phyloP scores from a whole-genome alignment of 139 green algal species.

The Micromonas commoda region DNA sequence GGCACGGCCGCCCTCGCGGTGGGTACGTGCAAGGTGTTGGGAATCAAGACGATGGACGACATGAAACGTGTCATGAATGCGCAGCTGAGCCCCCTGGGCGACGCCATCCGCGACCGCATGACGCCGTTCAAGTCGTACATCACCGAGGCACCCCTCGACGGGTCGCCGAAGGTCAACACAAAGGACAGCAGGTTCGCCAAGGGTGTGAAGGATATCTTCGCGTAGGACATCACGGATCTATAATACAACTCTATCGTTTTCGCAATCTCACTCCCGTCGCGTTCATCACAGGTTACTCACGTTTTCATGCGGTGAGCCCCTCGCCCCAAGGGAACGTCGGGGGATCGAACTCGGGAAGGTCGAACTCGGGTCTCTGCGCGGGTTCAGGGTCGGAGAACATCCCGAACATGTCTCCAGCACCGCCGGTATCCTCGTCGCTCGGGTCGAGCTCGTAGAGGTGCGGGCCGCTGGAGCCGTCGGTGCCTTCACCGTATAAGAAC shows the following conservation, averaged over 20 bases:
- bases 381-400: not conserved
- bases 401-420: not conserved
- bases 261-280: no score
- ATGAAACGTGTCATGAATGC: conserved; percentile 1
- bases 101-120: not conserved
- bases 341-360: not conserved
- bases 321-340: no score
- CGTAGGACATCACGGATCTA: not conserved
- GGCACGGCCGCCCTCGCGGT: not conserved
- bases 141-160: not conserved
- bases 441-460: not conserved
- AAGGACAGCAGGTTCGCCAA: not conserved
- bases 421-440: not conserved
- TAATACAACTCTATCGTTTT: no score
- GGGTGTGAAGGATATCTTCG: not conserved
- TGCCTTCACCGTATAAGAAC: not conserved
- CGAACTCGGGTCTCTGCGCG: not conserved
- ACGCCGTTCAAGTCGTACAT: not conserved
- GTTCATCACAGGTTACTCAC: no score
- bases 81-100: not conserved
- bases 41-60: not conserved
- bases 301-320: no score
- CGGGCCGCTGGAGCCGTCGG: no score
- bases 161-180: not conserved
- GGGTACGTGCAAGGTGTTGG: conserved; percentile 15